A percentile compares a stretch with the other conserved stretches of the same genome.
phyloP scores from a whole-genome alignment of 306 rosid species.

The Calophaca sinica region DNA sequence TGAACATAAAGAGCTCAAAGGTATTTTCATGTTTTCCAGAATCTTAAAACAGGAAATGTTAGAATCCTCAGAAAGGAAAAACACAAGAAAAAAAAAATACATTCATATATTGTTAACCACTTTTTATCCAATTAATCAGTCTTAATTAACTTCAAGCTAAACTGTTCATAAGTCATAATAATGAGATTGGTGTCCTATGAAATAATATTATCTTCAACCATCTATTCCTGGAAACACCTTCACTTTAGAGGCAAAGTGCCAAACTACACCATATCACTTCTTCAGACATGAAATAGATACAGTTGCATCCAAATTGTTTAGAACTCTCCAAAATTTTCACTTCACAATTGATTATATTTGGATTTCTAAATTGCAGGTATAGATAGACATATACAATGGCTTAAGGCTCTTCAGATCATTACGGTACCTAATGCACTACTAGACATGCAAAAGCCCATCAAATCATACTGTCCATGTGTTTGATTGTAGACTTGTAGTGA shows the following conservation, averaged over 20 bases:
- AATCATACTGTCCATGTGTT: background rate
- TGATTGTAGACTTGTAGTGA: too few relatives aligned
- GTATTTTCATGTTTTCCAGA: too few relatives aligned
- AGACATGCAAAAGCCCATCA: too few relatives aligned
- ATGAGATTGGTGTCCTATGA: too few relatives aligned
- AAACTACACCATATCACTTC: constrained; percentile 5
- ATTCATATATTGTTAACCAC: background rate
- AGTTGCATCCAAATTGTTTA: constrained; percentile 4
- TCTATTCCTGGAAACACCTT: too few relatives aligned
- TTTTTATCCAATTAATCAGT: background rate
- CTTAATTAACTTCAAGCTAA: background rate
- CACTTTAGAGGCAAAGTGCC: constrained; percentile 6
- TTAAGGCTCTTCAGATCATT: background rate
- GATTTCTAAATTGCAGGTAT: constrained; percentile 11
- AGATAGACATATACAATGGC: too few relatives aligned
- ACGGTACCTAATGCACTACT: background rate
- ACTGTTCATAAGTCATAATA: too few relatives aligned
- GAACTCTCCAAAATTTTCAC: constrained; percentile 6
- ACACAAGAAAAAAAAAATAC: too few relatives aligned
- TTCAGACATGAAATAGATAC: constrained; percentile 5
- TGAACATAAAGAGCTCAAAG: too few relatives aligned
- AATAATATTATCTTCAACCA: too few relatives aligned
- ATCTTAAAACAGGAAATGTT: too few relatives aligned
- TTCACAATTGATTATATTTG: background rate
- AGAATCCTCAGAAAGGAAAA: too few relatives aligned